A percentile compares a stretch with the other conserved stretches of the same genome.
Evolutionary conservation across 2,329 filamentous ascomycete species (phyloP).

Genomic region (Venturia effusa): DNA sequence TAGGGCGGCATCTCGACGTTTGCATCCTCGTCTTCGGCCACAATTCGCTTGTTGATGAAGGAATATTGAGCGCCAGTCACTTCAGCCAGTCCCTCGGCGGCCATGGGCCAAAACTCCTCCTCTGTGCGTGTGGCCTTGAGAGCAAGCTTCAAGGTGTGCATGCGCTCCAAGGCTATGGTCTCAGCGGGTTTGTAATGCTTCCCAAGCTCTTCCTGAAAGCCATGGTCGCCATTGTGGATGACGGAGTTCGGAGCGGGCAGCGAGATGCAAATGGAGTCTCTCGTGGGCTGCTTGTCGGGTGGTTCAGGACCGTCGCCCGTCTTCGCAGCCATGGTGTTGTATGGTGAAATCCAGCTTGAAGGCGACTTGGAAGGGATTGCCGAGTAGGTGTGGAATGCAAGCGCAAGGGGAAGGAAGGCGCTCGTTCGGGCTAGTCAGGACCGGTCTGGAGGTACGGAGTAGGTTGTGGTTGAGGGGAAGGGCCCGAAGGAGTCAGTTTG

Average conservation of each 20-base stretch:
- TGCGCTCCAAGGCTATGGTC: slow-evolving; percentile 48
- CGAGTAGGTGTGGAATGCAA: background rate
- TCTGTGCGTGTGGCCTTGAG: slow-evolving; percentile 44
- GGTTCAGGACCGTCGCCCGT: background rate
- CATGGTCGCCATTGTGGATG: slow-evolving; percentile 23
- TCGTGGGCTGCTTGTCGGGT: background rate
- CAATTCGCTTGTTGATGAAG: slow-evolving; percentile 55
- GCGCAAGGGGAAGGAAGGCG: background rate
- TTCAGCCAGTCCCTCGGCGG: slow-evolving; percentile 53
- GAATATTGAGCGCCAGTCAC: slow-evolving; percentile 56
- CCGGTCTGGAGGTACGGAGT: too few relatives aligned
- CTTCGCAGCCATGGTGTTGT: background rate
- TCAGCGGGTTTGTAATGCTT: slow-evolving; percentile 31
- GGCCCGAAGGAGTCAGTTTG: background rate
- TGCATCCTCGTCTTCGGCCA: slow-evolving; percentile 46
- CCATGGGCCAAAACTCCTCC: slow-evolving; percentile 48
- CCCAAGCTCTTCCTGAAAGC: slow-evolving; percentile 29
- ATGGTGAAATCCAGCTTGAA: background rate
- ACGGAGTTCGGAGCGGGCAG: background rate
- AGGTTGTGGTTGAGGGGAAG: background rate
- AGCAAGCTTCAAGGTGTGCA: slow-evolving; percentile 48
- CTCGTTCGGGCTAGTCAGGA: background rate
- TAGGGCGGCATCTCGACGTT: slow-evolving; percentile 51
- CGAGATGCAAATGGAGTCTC: slow-evolving; percentile 2
- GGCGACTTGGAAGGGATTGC: background rate